Conservation (phyloP, 2,329 filamentous ascomycete genomes). For the Fusarium nygamai region DNA sequence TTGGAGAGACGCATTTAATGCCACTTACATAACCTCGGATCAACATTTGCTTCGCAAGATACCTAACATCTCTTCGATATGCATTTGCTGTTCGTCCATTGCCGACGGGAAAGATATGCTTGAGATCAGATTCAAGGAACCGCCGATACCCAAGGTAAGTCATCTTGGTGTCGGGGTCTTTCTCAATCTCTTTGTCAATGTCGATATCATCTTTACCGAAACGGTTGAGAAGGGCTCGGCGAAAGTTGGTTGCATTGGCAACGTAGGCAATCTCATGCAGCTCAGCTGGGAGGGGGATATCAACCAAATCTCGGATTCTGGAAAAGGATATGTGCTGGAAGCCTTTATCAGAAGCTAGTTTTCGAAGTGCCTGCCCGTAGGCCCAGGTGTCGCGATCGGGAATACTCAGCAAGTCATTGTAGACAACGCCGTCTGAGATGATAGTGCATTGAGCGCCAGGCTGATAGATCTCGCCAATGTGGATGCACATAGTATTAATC, state of each 20-base stretch:
- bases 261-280: conserved; percentile 55
- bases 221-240: conserved; percentile 42
- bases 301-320: conserved; percentile 56
- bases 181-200: conserved; percentile 44
- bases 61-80: conserved; percentile 42
- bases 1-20: rapidly evolving
- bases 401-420: conserved; percentile 62
- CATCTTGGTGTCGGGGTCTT: conserved; percentile 41
- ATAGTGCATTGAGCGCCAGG: conserved; percentile 51
- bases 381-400: conserved; percentile 58
- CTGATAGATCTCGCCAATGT: conserved; percentile 41
- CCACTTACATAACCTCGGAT: conserved; percentile 43
- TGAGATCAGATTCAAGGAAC: conserved; percentile 45
- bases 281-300: conserved; percentile 51
- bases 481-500: conserved; percentile 42
- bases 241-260: conserved; percentile 45
- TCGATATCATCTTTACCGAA: conserved; percentile 40
- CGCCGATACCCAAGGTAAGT: conserved; percentile 46
- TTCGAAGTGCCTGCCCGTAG: conserved; percentile 57
- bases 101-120: conserved; percentile 42
- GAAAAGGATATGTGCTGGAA: conserved; percentile 57
- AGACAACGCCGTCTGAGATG: conserved; percentile 63
- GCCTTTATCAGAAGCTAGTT: conserved; percentile 49
- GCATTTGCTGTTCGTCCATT: conserved; percentile 28
- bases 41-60: conserved; percentile 47